These are phyloP conservation scores for Geranomyces michiganensis DNA, from an alignment of 192 early-diverging fungal species.

Conservation along the genomic window DNA sequence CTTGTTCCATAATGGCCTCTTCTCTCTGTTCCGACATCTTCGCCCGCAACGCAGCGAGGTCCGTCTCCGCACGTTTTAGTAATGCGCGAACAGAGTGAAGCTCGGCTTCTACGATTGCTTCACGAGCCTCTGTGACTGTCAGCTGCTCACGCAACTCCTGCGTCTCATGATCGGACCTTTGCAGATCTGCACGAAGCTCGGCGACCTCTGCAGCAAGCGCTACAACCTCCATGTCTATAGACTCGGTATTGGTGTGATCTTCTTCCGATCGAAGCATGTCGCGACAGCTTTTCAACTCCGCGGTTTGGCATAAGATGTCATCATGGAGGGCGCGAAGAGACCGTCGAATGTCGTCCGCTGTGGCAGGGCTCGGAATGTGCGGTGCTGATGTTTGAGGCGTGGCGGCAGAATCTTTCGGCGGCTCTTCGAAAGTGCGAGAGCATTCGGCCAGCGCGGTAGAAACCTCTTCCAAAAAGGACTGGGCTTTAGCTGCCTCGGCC, in stretches of 20 bases:
- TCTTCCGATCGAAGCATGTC: constrained; percentile 10
- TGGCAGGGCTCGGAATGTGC: background rate
- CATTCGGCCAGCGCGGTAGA: constrained; percentile 36
- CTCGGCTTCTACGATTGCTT: constrained; percentile 43
- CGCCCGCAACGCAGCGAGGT: constrained; percentile 4
- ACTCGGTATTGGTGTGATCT: constrained; percentile 26
- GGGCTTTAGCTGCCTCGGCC: constrained; percentile 4
- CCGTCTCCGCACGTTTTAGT: constrained; percentile 24
- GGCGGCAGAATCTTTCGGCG: constrained; percentile 17
- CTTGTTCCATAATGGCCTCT: background rate
- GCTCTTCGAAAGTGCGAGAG: constrained; percentile 15
- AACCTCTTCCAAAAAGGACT: constrained; percentile 26
- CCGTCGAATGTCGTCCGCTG: constrained; percentile 39
- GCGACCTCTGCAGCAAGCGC: constrained; percentile 22
- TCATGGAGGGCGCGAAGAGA: constrained; percentile 47
- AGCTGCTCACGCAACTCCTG: constrained; percentile 23
- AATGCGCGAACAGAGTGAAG: constrained; percentile 22
- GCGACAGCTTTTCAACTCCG: constrained; percentile 23
- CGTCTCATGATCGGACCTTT: background rate
- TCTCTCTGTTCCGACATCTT: constrained; percentile 10
- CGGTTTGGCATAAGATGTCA: constrained; percentile 49
- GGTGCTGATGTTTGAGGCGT: background rate
- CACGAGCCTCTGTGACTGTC: constrained; percentile 35
- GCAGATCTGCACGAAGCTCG: constrained; percentile 13
- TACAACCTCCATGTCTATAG: constrained; percentile 35